Evolutionary conservation across 495 filamentous ascomycete species (phyloP), one percentile per base, ranked within the genome.

Genomic region (Penicillium bovifimosum): DNA sequence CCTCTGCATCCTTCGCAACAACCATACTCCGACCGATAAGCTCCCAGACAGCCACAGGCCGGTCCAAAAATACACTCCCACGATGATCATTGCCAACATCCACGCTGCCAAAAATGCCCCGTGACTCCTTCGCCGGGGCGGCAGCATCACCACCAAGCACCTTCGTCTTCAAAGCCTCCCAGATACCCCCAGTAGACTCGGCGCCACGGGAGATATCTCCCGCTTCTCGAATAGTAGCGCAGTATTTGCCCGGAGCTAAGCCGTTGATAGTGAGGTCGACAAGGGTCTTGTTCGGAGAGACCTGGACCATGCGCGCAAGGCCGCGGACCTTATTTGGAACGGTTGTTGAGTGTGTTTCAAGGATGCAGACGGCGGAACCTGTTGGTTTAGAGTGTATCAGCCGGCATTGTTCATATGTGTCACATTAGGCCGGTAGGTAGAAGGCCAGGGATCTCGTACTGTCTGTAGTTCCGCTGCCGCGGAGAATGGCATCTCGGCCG

Each of bases 351-450:
- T 95, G 92, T 26, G 90, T 95, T 74, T 98, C 92, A 55, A 97
- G 85, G 65, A 98, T 97, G 69, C 90, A 95, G 31, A 98, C 93
- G 31, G 93, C 93, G 18, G 92, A 91, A 65, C 82, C 90, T 93
- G 64, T 46, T 32, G 10, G 13, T 13, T 10, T n/a, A n/a, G 9
- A 27, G 6, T 41, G 6, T 35, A 9, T 47, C 0, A 49, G 26
- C 36, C 20, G 40, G 31, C 4, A 34, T 52, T 7, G 42, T 29
- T 38, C 14, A 38, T 27, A 6, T 51, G 41, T 50, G 48, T 44
- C 54, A 40, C 14, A 50, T 18, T 18, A 20, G 24, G 48, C 31
- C 7, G 5, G 26, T 2, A 43, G 10, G 41, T 32, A 54, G 18
- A 35, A n/a, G 5, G 27, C 18, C 7, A 32, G 29, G 26, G 9